Evolutionary conservation across 2,329 filamentous ascomycete species (phyloP), one percentile per base, ranked within the genome.

Genomic region (Talaromyces sp.): DNA sequence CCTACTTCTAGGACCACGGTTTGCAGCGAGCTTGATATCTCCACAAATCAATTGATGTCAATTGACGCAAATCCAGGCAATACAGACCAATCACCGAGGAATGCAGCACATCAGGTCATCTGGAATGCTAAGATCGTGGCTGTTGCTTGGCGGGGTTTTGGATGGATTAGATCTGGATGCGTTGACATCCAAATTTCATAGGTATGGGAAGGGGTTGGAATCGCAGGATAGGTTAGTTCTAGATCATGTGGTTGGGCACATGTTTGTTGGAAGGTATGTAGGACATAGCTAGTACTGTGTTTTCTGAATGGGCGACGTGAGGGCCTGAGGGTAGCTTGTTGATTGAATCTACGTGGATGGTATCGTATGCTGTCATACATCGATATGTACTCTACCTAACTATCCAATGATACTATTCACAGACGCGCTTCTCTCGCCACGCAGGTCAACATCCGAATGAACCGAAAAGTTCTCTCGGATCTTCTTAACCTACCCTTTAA

Each of bases 81-180:
- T 3, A 36, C 31, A 36, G 8, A 19, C 17, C 29, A 19, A n/a
- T 13, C 2, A 10, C 53, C 11, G n/a, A 56, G 29, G 53, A 56
- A 38, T 38, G 53, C 19, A 36, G 38, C 8, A 5, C 5, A 36
- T 19, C 31, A 17, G 19, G 6, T 25, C 15, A 36, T 38, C 10
- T 38, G 53, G 53, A 56, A 56, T 56, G 53, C 31, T 56, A 36
- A 56, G 53, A 25, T 56, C 53, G 53, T 36, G 31, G 31, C n/a
- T 56, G 36, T 56, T n/a, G 36, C 53, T 56, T 56, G 53, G 53
- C 53, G 53, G 53, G 29, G n/a, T 7, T 29, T 56, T 25, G 11
- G 4, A 19, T 22, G 5, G n/a, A 22, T 54, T 54, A n/a, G 29
- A 22, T 34, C 8, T 19, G 29, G 29, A 54, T 19, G 27, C 3